Evolutionary conservation across 495 filamentous ascomycete species (phyloP), one percentile per base, ranked within the genome.

Genomic region (Parmelia sp.): DNA sequence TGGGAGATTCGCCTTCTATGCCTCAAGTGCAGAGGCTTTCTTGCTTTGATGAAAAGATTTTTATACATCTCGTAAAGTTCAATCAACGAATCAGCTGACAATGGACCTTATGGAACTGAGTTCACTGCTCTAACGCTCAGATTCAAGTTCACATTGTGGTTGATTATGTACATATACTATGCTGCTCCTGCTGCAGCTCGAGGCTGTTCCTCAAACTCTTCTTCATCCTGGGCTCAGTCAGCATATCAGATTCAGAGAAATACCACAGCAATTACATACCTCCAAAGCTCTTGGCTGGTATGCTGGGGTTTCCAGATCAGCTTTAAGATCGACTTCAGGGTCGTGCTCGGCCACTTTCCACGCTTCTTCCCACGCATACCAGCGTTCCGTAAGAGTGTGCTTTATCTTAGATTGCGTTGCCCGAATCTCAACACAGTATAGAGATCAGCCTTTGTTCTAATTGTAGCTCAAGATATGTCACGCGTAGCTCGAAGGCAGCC

Each of bases 291-390:
- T 64, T 21, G 56, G 62, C 12, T 42, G 57, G 27, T 64, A 64
- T 25, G 62, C 62, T 29, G 62, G n/a, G 19, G 62, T 53, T 9
- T 23, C 56, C 51, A 36, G 57, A 10, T 60, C 62, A 35, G 62
- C 56, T 3, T 15, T 53, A 11, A 90, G 71, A 69, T 90, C 74
- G 56, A 90, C 74, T 71, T 89, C 84, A 23, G 79, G 78, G 71
- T 91, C 67, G 31, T 58, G 45, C 53, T 61, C 63, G 21, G 68
- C 92, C 65, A 92, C 72, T 68, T 82, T 79, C 64, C 83, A 78
- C 31, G 94, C 94, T 68, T 93, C 90, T 69, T 92, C 84, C 90
- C 90, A 97, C 44, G 89, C 81, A 76, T 97, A 94, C 78, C 85
- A 92, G 70, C 93, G 81, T 73, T 97, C 93, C 44, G 89, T 92